A percentile compares a stretch with the other conserved stretches of the same genome.
phyloP scores from a whole-genome alignment of 441 rosid species.

The Cnidoscolus chayamansa region DNA sequence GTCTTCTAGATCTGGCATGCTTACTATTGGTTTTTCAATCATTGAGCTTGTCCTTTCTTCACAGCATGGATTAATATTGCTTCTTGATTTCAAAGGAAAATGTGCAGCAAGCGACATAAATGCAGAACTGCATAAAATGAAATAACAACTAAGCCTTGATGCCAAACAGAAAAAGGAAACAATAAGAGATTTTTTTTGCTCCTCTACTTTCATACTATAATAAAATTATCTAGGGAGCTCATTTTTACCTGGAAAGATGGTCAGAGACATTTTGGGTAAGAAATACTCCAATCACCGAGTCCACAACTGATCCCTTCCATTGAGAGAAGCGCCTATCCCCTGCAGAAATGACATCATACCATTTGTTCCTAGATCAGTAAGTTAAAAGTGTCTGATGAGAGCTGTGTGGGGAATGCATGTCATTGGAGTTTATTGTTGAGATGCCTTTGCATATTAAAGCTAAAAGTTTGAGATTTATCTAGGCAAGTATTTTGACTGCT shows the following conservation, averaged over 20 bases:
- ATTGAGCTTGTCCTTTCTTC: constrained; percentile 36
- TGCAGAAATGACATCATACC: constrained; percentile 31
- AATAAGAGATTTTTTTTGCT: constrained; percentile 18
- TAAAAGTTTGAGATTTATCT: neutral
- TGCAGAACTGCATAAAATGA: constrained; percentile 73
- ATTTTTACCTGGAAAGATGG: constrained; percentile 89
- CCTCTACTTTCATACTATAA: neutral
- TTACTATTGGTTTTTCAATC: constrained; percentile 37
- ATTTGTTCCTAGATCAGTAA: constrained; percentile 12
- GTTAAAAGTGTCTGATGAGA: neutral
- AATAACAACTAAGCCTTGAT: neutral
- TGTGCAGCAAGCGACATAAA: constrained; percentile 87
- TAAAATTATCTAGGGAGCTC: constrained; percentile 4
- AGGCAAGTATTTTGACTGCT: neutral
- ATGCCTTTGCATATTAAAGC: neutral
- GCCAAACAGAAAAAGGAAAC: neutral
- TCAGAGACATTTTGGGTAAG: constrained; percentile 97
- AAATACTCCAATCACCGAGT: constrained; percentile 94
- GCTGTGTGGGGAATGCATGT: neutral
- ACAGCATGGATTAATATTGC: constrained; percentile 23
- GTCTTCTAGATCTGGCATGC: constrained; percentile 47
- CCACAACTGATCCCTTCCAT: constrained; percentile 99
- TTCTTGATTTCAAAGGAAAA: constrained; percentile 56
- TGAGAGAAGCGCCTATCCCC: constrained; percentile 95
- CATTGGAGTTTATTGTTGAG: neutral